These are phyloP conservation scores for Euphorbia schlechtendalii DNA, from an alignment of 441 rosid species.

Conservation along the genomic window DNA sequence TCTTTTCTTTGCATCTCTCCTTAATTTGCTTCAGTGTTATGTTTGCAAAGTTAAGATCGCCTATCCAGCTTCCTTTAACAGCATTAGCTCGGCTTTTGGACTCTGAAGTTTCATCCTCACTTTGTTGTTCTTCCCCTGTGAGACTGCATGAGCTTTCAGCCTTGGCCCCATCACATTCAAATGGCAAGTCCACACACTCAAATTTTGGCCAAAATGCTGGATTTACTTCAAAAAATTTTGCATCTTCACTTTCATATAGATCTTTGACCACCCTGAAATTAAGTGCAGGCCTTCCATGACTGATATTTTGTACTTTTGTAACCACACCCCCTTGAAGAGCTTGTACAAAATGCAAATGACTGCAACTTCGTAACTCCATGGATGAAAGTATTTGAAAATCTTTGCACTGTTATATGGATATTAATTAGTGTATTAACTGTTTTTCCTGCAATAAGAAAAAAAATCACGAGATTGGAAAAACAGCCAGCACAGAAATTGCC, in stretches of 20 bases:
- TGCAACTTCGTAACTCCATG: slow-evolving; percentile 46
- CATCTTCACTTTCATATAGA: slow-evolving; percentile 26
- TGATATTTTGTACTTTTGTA: slow-evolving; percentile 27
- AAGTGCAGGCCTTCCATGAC: slow-evolving; percentile 33
- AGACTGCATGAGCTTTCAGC: slow-evolving; percentile 19
- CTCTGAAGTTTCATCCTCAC: slow-evolving; percentile 23
- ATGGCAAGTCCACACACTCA: slow-evolving; percentile 22
- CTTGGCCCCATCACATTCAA: slow-evolving; percentile 17
- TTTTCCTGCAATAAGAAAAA: neutral
- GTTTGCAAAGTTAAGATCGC: slow-evolving; percentile 24
- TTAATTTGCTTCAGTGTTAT: slow-evolving; percentile 50
- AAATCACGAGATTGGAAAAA: neutral
- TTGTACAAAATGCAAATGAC: slow-evolving; percentile 38
- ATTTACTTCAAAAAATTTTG: slow-evolving; percentile 9
- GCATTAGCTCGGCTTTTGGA: slow-evolving; percentile 7
- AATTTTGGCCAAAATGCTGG: slow-evolving; percentile 19
- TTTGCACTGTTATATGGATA: neutral
- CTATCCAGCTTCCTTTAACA: slow-evolving; percentile 20
- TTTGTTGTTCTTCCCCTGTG: slow-evolving; percentile 14
- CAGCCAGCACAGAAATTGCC: neutral
- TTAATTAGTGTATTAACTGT: neutral
- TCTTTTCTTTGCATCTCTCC: slow-evolving; percentile 46
- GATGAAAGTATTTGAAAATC: neutral
- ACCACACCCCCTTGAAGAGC: slow-evolving; percentile 30
- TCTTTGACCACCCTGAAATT: slow-evolving; percentile 36